A percentile compares a stretch with the other conserved stretches of the same genome.
phyloP scores from a whole-genome alignment of 192 early-diverging fungal genomes.

The Coemansia sp. region DNA sequence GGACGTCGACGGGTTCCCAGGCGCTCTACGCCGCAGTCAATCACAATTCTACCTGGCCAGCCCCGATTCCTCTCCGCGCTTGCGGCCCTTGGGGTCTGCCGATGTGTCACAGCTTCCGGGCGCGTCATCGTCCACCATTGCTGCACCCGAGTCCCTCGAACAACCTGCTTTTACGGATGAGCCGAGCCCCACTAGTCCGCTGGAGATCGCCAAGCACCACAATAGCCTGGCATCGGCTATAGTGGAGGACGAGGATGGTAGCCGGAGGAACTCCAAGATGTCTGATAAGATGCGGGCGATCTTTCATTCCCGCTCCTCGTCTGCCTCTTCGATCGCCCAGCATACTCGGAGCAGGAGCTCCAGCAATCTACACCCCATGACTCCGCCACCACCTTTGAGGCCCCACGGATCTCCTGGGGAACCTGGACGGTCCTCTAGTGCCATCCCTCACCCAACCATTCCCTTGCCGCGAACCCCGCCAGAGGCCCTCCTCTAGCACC shows the following conservation, averaged over 20 bases:
- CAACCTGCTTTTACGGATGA: neutral
- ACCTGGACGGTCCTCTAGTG: no score
- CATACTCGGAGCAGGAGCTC: neutral
- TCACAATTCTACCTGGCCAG: constrained; percentile 43
- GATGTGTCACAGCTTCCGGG: neutral
- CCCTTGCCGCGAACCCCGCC: no score
- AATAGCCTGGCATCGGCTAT: constrained; percentile 7
- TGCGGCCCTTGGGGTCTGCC: neutral
- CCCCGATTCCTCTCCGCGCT: constrained; percentile 22
- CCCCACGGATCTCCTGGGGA: neutral
- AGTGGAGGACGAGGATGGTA: neutral
- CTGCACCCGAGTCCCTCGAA: neutral
- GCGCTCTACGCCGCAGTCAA: constrained; percentile 14
- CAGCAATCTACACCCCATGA: neutral
- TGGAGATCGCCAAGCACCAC: constrained; percentile 6
- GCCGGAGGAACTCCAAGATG: neutral
- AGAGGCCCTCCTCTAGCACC: no score
- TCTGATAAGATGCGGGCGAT: constrained; percentile 34
- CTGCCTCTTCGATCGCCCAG: neutral
- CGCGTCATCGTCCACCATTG: neutral
- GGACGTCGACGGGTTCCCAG: constrained; percentile 29
- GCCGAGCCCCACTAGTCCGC: neutral
- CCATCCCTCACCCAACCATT: no score
- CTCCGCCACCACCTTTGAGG: constrained; percentile 3
- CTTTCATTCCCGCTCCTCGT: constrained; percentile 21